These are phyloP conservation scores for Penstemon barbatus DNA, from an alignment of 257 asterid genomes.

Conservation along the genomic window DNA sequence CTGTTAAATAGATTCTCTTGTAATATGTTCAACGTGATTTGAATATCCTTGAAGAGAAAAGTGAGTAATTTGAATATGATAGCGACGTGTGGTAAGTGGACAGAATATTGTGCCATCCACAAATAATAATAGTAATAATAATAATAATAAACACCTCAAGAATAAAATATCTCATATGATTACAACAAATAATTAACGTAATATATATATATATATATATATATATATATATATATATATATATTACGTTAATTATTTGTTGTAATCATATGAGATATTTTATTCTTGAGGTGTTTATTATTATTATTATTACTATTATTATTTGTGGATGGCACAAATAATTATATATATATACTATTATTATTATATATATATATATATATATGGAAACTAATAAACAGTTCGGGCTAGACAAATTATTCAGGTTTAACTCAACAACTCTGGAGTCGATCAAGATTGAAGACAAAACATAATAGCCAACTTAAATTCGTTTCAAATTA, in stretches of 20 bases:
- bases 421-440: constrained; percentile 9
- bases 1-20: neutral
- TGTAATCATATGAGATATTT: too few species aligned
- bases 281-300: too few species aligned
- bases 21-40: neutral
- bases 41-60: too few species aligned
- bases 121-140: too few species aligned
- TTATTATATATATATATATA: neutral
- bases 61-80: neutral
- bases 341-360: too few species aligned
- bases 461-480: neutral
- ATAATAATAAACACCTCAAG: neutral
- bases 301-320: too few species aligned
- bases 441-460: too few species aligned
- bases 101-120: too few species aligned
- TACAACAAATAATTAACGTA: neutral
- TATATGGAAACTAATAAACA: neutral
- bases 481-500: neutral
- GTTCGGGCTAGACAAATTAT: constrained; percentile 11
- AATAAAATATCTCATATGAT: neutral
- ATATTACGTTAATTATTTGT: too few species aligned
- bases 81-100: neutral
- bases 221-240: too few species aligned
- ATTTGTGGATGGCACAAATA: too few species aligned
- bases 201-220: neutral